Evolutionary conservation across 2,329 filamentous ascomycete species (phyloP), one percentile per base, ranked within the genome.

Genomic region (Aspergillus aculeatus): DNA sequence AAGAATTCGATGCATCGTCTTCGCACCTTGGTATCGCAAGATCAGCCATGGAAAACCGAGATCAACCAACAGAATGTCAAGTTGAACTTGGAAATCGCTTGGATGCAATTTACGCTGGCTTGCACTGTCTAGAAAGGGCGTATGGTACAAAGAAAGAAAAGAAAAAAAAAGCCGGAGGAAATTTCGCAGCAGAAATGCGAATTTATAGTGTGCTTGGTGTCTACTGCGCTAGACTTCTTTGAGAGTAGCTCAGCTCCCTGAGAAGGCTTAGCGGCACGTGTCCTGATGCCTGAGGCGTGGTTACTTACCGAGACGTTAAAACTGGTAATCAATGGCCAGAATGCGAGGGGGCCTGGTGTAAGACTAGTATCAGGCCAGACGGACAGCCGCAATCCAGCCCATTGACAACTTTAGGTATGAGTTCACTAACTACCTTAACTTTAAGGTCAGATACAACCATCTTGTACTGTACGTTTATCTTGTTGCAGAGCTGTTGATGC

Each of bases 121-220:
- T 89, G 90, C 86, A 93, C 90, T 94, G 90, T 94, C 91, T 93
- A 77, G 82, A 84, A 87, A 88, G 83, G 84, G 89, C 89, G 88
- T 89, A 61, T 86, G 81, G 69, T 75, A 76, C 75, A 70, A 72
- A 71, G 70, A 71, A 73, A 76, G 78, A 77, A 76, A 74, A 78
- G 75, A 68, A 66, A 71, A 67, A 66, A 65, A 71, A 61, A 68
- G 66, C 61, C 65, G 64, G 54, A 56, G 59, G 41, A 58, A 61
- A 11, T 54, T 32, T 29, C 47, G 59, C 59, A 63, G 66, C 49
- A 60, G 3, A 29, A 29, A 29, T 51, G 64, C 62, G 66, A 63
- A 61, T 44, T 44, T 66, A 66, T 29, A 60, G 64, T 64, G 24
- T 26, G 47, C 29, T 32, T 26, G 24, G 19, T 21, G 19, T 31